phyloP scores from a whole-genome alignment of 2,329 filamentous ascomycete species.

The Lasiodiplodia gonubiensis region DNA sequence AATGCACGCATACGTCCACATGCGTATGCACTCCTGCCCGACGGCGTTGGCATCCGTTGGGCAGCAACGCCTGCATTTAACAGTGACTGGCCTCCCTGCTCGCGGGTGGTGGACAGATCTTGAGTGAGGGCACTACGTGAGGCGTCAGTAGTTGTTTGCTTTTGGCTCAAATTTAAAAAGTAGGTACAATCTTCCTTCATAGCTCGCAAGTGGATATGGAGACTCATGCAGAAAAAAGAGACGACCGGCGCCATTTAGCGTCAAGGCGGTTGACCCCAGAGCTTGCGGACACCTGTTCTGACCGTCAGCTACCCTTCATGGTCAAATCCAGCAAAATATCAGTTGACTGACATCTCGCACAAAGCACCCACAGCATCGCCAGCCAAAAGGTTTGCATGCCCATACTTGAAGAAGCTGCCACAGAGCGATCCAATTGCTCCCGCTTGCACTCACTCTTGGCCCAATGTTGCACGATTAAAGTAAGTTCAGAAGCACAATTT shows the following conservation, averaged over 20 bases:
- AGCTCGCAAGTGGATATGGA: not conserved
- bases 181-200: not conserved
- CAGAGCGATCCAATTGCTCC: not conserved
- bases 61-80: not conserved
- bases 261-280: not conserved
- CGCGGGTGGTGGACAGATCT: not conserved
- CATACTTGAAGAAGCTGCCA: not conserved
- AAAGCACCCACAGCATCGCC: not conserved
- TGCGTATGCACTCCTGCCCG: not conserved
- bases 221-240: not conserved
- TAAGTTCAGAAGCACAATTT: not conserved
- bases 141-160: not conserved
- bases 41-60: not conserved
- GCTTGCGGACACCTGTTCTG: not conserved
- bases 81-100: not conserved
- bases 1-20: not conserved
- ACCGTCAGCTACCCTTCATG: not conserved
- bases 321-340: not conserved
- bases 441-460: not conserved
- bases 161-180: not conserved
- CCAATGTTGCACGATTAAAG: not conserved
- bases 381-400: not conserved
- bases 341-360: not conserved
- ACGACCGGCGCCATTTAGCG: not conserved
- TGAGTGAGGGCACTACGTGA: not conserved